Evolutionary conservation across 441 rosid species (phyloP).

Genomic region (Populus trichocarpa): DNA sequence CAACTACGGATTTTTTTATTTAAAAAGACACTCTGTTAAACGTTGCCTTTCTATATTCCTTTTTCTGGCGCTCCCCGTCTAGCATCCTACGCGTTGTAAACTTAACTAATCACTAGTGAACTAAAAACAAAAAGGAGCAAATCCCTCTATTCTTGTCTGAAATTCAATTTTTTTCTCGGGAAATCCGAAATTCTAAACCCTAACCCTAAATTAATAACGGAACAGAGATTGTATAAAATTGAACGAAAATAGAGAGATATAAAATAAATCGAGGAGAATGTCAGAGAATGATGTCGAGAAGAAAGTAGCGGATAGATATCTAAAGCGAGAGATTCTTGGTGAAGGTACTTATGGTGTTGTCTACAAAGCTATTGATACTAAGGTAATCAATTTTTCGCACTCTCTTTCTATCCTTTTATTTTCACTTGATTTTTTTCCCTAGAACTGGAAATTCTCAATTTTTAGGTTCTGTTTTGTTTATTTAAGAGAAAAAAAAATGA

Average conservation of each 20-base stretch:
- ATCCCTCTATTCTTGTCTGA: neutral
- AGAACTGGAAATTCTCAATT: neutral
- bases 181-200: neutral
- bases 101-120: too few relatives aligned
- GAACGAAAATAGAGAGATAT: neutral
- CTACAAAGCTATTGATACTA: slow-evolving; percentile 87
- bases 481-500: too few relatives aligned
- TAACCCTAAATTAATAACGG: neutral
- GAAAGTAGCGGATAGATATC: slow-evolving; percentile 89
- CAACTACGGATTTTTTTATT: too few relatives aligned
- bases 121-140: neutral
- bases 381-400: slow-evolving; percentile 35
- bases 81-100: too few relatives aligned
- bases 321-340: slow-evolving; percentile 86
- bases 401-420: neutral
- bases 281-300: slow-evolving; percentile 54
- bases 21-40: too few relatives aligned
- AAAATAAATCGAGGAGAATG: slow-evolving; percentile 9
- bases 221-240: neutral
- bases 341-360: slow-evolving; percentile 97
- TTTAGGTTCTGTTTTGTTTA: neutral
- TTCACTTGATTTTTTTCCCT: neutral
- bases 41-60: too few relatives aligned
- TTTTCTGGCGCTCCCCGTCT: too few relatives aligned
- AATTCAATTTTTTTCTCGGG: neutral